A percentile compares a stretch with the other conserved stretches of the same genome.
phyloP scores from a whole-genome alignment of 129 eudicot genomes.

The Artemisia tridentata region DNA sequence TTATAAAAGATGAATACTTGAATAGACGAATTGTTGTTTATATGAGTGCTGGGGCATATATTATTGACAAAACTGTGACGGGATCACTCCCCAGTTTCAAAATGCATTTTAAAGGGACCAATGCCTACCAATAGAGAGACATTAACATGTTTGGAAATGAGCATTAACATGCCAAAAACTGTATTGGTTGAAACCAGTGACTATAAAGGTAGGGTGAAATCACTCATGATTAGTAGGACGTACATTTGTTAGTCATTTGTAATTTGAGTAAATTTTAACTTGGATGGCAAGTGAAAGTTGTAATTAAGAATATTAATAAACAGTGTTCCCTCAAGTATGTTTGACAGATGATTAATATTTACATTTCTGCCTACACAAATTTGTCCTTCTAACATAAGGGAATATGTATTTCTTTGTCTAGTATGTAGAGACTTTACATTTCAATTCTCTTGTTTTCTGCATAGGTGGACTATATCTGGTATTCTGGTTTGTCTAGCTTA shows the following conservation, averaged over 20 bases:
- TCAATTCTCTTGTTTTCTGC: no score
- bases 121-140: background rate
- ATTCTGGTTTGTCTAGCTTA: no score
- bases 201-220: background rate
- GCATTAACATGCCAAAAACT: background rate
- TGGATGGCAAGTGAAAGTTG: background rate
- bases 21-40: background rate
- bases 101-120: background rate
- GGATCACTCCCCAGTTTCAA: background rate
- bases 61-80: background rate
- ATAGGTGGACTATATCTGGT: no score
- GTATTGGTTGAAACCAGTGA: background rate
- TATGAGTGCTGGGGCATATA: background rate
- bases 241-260: background rate
- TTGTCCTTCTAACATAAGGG: background rate
- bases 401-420: background rate
- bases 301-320: background rate
- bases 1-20: background rate
- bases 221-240: background rate
- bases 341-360: background rate
- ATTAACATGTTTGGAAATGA: background rate
- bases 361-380: no score
- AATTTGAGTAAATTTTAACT: background rate
- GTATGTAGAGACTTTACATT: no score
- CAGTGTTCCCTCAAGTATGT: background rate